These are phyloP conservation scores for Pythium coloratum DNA, from an alignment of 352 stramenopile species.

Conservation along the genomic window DNA sequence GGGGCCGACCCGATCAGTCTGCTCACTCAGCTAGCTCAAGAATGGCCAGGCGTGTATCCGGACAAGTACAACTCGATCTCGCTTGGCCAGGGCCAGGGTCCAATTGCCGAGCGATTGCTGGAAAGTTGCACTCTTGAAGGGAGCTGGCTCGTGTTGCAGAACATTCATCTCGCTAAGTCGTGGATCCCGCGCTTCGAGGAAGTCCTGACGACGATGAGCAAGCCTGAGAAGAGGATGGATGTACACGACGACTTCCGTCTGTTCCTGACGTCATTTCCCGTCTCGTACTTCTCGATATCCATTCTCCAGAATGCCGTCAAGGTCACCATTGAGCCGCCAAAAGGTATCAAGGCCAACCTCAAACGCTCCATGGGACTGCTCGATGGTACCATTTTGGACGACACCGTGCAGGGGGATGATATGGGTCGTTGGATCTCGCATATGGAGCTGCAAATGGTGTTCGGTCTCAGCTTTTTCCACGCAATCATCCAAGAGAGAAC, in stretches of 20 bases:
- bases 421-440: slow-evolving; percentile 17
- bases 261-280: slow-evolving; percentile 71
- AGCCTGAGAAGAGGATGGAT: slow-evolving; percentile 28
- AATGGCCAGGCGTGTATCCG: slow-evolving; percentile 29
- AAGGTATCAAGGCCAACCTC: slow-evolving; percentile 72
- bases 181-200: slow-evolving; percentile 73
- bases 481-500: slow-evolving; percentile 68
- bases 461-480: slow-evolving; percentile 81
- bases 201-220: slow-evolving; percentile 37
- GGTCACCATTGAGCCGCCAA: slow-evolving; percentile 76
- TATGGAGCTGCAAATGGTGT: slow-evolving; percentile 58
- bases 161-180: slow-evolving; percentile 73
- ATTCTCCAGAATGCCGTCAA: slow-evolving; percentile 80
- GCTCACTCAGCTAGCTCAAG: slow-evolving; percentile 50
- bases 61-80: slow-evolving; percentile 63
- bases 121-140: slow-evolving; percentile 47
- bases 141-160: slow-evolving; percentile 73
- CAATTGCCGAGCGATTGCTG: slow-evolving; percentile 58
- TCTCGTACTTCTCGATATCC: slow-evolving; percentile 64
- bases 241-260: slow-evolving; percentile 64
- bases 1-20: slow-evolving; percentile 60
- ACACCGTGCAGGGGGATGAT: neutral
- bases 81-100: slow-evolving; percentile 76
- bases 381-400: slow-evolving; percentile 2
- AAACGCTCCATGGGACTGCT: slow-evolving; percentile 63